Conservation (phyloP, 345 rosid genomes). For the Melaleuca alternifolia region DNA sequence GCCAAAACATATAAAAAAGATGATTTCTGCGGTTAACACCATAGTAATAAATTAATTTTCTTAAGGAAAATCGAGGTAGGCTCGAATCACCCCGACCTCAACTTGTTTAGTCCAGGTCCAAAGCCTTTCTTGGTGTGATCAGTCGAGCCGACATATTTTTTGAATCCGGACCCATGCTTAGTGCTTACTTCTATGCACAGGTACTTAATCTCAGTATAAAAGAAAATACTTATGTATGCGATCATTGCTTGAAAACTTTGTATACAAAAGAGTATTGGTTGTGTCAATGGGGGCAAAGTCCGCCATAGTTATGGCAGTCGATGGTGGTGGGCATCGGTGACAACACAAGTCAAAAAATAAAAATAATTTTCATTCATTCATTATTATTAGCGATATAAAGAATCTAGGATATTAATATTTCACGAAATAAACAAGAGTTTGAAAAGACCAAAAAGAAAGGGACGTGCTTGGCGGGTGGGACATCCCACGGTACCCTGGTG, state of each 20-base stretch:
- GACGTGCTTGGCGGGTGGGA: not conserved
- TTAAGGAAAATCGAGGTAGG: not conserved
- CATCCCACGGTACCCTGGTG: not conserved
- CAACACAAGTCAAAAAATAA: not conserved
- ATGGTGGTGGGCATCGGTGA: not conserved
- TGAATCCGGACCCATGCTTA: not conserved
- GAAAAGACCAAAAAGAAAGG: no score
- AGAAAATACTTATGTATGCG: no score
- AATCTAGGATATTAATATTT: not conserved
- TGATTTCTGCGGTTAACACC: not conserved
- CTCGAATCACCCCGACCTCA: not conserved
- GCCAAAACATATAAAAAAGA: not conserved
- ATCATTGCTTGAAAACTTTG: not conserved
- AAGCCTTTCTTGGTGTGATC: no score
- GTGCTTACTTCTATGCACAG: not conserved
- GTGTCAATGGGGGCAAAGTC: not conserved
- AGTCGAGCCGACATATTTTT: rapidly evolving
- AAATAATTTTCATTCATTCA: not conserved
- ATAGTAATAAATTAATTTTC: not conserved
- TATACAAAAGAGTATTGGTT: not conserved
- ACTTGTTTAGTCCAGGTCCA: rapidly evolving
- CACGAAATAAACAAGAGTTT: no score
- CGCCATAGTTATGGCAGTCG: not conserved
- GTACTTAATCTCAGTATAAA: not conserved
- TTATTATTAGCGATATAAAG: rapidly evolving